phyloP scores from a whole-genome alignment of 495 filamentous ascomycete genomes.

The Xylaria venustula region DNA sequence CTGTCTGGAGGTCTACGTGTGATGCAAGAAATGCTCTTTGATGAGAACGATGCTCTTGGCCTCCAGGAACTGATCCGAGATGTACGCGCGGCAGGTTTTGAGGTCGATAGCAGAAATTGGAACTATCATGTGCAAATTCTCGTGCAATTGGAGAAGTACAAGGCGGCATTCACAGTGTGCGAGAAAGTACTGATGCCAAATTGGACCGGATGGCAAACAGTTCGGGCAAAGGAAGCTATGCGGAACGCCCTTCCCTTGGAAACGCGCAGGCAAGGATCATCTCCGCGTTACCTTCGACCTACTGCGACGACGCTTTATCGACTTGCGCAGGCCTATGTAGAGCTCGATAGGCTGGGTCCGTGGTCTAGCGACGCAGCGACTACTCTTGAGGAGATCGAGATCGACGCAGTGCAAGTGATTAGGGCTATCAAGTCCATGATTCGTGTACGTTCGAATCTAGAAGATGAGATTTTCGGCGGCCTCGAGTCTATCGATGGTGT shows the following conservation, averaged over 20 bases:
- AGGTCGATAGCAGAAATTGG: constrained; percentile 62
- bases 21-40: constrained; percentile 59
- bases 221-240: constrained; percentile 17
- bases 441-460: constrained; percentile 24
- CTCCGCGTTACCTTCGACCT: constrained; percentile 35
- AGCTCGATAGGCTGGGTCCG: constrained; percentile 32
- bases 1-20: constrained; percentile 55
- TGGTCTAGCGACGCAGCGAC: constrained; percentile 32
- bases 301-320: constrained; percentile 37
- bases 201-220: constrained; percentile 66
- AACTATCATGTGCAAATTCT: constrained; percentile 58
- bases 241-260: constrained; percentile 34
- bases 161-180: constrained; percentile 63
- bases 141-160: constrained; percentile 37
- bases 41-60: constrained; percentile 42
- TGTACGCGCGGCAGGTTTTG: constrained; percentile 62
- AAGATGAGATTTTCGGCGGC: constrained; percentile 22
- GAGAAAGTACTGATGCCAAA: constrained; percentile 71
- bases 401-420: constrained; percentile 27
- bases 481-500: background rate
- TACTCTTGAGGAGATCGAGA: constrained; percentile 23
- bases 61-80: constrained; percentile 50
- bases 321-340: constrained; percentile 39
- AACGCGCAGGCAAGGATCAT: constrained; percentile 29
- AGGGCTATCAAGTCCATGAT: constrained; percentile 36